phyloP scores from a whole-genome alignment of 768 basidiomycete genomes.

The Coprinellus micaceus region DNA sequence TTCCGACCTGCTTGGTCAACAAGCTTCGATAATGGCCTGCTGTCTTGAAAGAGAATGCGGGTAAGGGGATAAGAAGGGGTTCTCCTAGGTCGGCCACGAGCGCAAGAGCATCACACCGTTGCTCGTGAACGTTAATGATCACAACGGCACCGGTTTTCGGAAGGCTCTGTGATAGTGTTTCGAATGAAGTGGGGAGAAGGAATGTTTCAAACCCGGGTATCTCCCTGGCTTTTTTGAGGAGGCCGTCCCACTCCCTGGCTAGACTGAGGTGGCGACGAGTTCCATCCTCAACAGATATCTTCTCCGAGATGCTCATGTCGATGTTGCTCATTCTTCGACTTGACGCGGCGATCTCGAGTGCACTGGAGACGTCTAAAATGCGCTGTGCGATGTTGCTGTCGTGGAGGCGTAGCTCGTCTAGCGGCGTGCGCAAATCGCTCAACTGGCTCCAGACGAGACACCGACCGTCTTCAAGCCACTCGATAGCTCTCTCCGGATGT shows the following conservation, averaged over 20 bases:
- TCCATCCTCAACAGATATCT: slow-evolving; percentile 14
- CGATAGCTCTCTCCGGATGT: slow-evolving; percentile 23
- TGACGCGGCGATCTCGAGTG: slow-evolving; percentile 11
- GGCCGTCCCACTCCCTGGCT: slow-evolving; percentile 16
- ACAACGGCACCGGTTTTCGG: slow-evolving; percentile 18
- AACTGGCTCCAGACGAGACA: slow-evolving; percentile 27
- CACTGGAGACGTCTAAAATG: slow-evolving; percentile 11
- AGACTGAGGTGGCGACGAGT: slow-evolving; percentile 13
- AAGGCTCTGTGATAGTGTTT: slow-evolving; percentile 1
- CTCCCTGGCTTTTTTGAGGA: slow-evolving; percentile 11
- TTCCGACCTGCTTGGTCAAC: background rate
- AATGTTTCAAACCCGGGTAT: slow-evolving; percentile 21
- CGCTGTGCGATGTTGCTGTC: slow-evolving; percentile 12
- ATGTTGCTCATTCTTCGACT: background rate
- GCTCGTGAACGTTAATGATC: slow-evolving; percentile 15
- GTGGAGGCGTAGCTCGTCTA: slow-evolving; percentile 16
- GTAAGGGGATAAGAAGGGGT: slow-evolving; percentile 11
- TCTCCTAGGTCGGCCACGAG: slow-evolving; percentile 4
- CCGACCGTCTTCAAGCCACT: slow-evolving; percentile 31
- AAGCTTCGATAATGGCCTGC: background rate
- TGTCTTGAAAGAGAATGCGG: background rate
- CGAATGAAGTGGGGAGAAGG: slow-evolving; percentile 12
- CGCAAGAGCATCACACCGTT: slow-evolving; percentile 20
- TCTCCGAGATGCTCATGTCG: background rate
- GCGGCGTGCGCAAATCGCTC: slow-evolving; percentile 19